Evolutionary conservation across 768 basidiomycete species (phyloP).

Genomic region (Boletus edulis): DNA sequence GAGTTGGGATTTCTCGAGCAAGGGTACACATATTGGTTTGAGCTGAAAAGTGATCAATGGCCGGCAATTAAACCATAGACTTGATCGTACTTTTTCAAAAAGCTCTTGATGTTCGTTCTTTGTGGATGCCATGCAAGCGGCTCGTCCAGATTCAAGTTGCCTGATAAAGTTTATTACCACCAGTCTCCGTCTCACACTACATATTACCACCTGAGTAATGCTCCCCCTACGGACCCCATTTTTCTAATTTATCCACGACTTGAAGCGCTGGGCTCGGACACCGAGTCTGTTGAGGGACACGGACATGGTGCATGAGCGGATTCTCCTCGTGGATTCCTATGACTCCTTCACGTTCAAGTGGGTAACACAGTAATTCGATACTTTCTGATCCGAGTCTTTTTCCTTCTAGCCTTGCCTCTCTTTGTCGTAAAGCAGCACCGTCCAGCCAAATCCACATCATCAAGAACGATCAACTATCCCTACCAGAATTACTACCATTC

Average conservation of each 20-base stretch:
- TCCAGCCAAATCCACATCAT: slow-evolving; percentile 63
- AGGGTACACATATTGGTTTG: slow-evolving; percentile 77
- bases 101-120: slow-evolving; percentile 26
- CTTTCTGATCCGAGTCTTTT: background rate
- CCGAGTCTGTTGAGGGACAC: no score
- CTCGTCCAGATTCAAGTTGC: background rate
- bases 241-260: background rate
- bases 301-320: slow-evolving; percentile 35
- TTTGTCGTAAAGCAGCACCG: slow-evolving; percentile 64
- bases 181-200: no score
- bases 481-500: slow-evolving; percentile 48
- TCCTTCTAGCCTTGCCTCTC: slow-evolving; percentile 59
- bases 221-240: background rate
- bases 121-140: slow-evolving; percentile 13
- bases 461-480: slow-evolving; percentile 62
- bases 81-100: slow-evolving; percentile 38
- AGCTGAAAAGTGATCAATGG: slow-evolving; percentile 30
- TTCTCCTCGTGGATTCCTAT: slow-evolving; percentile 79
- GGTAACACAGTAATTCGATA: slow-evolving; percentile 25
- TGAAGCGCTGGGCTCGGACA: background rate
- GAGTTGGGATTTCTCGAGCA: slow-evolving; percentile 69
- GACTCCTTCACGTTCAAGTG: slow-evolving; percentile 91
- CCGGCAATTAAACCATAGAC: background rate
- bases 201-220: background rate
- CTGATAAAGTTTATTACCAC: no score